Evolutionary conservation across 306 rosid species (phyloP).

Genomic region (Sophora flavescens): DNA sequence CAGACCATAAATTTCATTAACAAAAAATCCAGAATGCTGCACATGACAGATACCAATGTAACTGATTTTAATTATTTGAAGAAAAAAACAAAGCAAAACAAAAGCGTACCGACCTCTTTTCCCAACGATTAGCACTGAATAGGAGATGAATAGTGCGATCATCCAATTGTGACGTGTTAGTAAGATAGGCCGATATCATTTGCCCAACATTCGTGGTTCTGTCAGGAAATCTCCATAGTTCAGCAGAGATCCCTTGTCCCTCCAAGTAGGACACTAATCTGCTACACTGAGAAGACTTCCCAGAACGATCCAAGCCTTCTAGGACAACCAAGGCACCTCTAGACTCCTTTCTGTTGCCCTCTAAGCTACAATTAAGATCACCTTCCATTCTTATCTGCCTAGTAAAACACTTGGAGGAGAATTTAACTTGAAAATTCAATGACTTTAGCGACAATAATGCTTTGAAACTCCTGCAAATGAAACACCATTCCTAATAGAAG

Average conservation of each 20-base stretch:
- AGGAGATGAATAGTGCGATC: constrained; percentile 91
- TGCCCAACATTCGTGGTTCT: constrained; percentile 84
- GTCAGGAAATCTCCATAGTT: constrained; percentile 90
- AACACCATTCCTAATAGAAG: not conserved
- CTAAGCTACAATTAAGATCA: constrained; percentile 27
- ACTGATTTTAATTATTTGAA: not conserved
- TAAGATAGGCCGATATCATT: constrained; percentile 92
- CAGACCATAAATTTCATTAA: not conserved
- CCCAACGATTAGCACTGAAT: constrained; percentile 98
- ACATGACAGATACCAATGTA: constrained; percentile 12
- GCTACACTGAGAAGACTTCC: constrained; percentile 80
- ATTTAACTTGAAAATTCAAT: constrained; percentile 41
- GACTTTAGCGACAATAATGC: constrained; percentile 22
- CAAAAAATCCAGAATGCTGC: not conserved
- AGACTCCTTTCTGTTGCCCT: constrained; percentile 38
- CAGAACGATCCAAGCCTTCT: constrained; percentile 95
- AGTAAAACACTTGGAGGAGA: constrained; percentile 43
- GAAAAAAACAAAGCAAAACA: not conserved
- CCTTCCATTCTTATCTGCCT: constrained; percentile 54
- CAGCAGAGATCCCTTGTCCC: constrained; percentile 71
- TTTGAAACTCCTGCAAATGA: constrained; percentile 47
- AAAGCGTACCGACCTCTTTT: constrained; percentile 70
- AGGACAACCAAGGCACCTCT: constrained; percentile 84
- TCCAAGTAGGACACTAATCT: constrained; percentile 72
- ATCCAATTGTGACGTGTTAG: constrained; percentile 81